Base-by-base conservation (phyloP, 2,329 filamentous ascomycete genomes). In the Cladosporium sp. region DNA sequence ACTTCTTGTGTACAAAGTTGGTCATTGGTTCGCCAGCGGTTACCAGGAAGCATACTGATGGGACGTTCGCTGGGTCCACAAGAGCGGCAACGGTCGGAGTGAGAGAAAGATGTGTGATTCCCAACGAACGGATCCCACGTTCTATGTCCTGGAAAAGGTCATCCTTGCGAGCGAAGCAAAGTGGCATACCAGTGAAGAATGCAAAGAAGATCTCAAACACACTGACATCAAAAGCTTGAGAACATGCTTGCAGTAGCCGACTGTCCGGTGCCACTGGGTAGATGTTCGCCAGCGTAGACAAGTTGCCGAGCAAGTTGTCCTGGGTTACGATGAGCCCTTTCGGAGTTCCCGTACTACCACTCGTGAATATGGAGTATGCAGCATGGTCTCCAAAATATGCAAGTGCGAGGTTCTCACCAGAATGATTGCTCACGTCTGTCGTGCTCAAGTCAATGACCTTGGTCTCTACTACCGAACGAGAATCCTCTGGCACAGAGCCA, bases 191-290 rank as follows among this genome's bases (percentile, higher is more conserved):
- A 36, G 81, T 80, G 49, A 83, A 82, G 88, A 91, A 95, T 0
- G 90, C 80, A 66, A 90, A 95, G 70, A 96, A 93, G 14, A 95
- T 92, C 67, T 96, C 92, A 69, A 95, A 95, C 0, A 95, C 88
- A 0, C 90, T 95, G 1, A 95, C 82, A 68, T 95, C 90, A 68
- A 95, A 96, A 0, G 88, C 88, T 68, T 92, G 89, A 0, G 90
- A 93, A 68, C 89, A 95, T 2, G 89, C 85, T 72, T 96, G 92
- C 0, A 96, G 77, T 34, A 96, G 77, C n/a, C 85, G 82, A 0
- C 85, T 82, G 1, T 70, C 71, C 0, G 69, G 59, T 1, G 74
- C 69, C 0, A 76, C 75, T 0, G 89, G 88, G 67, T 95, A 96
- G 0, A 89, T 75, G 2, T 79, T 75, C 2, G 81, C 79, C 6